Conservation (phyloP, 1,284 basidiomycete species). For the Pseudozyma tsukubaensis region DNA sequence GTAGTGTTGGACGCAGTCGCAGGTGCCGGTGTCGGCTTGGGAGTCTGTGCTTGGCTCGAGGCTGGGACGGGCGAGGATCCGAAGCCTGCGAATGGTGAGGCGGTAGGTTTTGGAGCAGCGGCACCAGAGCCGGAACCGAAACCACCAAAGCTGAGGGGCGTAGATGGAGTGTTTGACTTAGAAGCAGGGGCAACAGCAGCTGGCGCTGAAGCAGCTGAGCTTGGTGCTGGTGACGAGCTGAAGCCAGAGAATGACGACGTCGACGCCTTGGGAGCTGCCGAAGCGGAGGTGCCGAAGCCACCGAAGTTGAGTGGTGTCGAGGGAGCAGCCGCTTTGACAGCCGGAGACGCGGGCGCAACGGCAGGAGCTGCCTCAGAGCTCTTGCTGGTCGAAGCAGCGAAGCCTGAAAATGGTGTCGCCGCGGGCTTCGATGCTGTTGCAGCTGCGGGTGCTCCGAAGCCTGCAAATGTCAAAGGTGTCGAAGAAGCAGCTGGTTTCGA, state of each 20-base stretch:
- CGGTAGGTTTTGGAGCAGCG: constrained; percentile 7
- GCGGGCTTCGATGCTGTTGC: constrained; percentile 16
- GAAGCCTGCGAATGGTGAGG: constrained; percentile 17
- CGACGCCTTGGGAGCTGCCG: constrained; percentile 7
- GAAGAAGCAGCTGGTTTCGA: constrained; percentile 1
- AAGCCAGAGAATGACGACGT: constrained; percentile 5
- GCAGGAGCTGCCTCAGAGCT: constrained; percentile 2
- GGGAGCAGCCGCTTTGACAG: constrained; percentile 11
- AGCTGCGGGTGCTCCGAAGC: constrained; percentile 9
- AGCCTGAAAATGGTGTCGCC: constrained; percentile 11
- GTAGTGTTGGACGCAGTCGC: constrained; percentile 9
- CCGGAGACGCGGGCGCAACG: neutral
- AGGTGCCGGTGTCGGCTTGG: constrained; percentile 8
- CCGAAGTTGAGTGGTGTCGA: constrained; percentile 14
- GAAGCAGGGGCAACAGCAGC: neutral
- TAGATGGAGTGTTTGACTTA: too few species aligned
- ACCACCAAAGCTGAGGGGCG: constrained; percentile 11
- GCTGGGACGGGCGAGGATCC: constrained; percentile 7
- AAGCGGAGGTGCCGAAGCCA: constrained; percentile 10
- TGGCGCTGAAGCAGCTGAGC: neutral
- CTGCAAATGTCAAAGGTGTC: constrained; percentile 1
- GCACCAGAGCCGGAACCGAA: constrained; percentile 8
- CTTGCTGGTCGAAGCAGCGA: constrained; percentile 1
- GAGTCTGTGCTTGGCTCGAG: constrained; percentile 2
- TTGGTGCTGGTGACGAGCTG: constrained; percentile 7